These are phyloP conservation scores for Tuber indicum DNA, from an alignment of 495 filamentous ascomycete genomes.

Conservation along the genomic window DNA sequence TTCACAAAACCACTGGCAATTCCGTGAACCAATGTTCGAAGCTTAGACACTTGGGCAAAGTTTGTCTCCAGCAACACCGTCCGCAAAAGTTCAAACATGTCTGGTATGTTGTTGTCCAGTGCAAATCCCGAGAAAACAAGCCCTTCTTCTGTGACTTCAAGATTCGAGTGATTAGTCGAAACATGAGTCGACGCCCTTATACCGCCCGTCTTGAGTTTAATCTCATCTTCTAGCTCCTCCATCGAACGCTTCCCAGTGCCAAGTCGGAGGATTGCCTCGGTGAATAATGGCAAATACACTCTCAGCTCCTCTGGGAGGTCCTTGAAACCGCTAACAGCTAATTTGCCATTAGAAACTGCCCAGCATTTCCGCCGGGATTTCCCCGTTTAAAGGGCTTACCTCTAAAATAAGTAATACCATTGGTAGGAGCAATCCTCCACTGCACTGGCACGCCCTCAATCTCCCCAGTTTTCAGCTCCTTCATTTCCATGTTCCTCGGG, in stretches of 20 bases:
- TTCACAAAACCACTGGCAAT: slow-evolving; percentile 87
- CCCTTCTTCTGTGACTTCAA: slow-evolving; percentile 67
- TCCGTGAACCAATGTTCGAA: slow-evolving; percentile 74
- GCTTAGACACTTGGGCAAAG: slow-evolving; percentile 73
- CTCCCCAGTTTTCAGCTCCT: slow-evolving; percentile 61
- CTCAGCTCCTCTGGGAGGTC: slow-evolving; percentile 80
- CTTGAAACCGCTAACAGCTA: slow-evolving; percentile 64
- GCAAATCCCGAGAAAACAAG: slow-evolving; percentile 76
- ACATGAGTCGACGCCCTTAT: slow-evolving; percentile 72
- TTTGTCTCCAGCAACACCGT: slow-evolving; percentile 78
- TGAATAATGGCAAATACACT: slow-evolving; percentile 80
- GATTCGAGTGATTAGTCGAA: slow-evolving; percentile 64
- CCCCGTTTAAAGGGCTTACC: slow-evolving; percentile 40
- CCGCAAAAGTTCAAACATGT: slow-evolving; percentile 81
- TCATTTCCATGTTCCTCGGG: slow-evolving; percentile 64
- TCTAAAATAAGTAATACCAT: slow-evolving; percentile 92
- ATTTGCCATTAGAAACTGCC: slow-evolving; percentile 3
- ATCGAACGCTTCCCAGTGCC: slow-evolving; percentile 81
- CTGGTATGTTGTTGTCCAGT: slow-evolving; percentile 77
- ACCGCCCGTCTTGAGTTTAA: slow-evolving; percentile 95
- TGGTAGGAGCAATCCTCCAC: slow-evolving; percentile 87
- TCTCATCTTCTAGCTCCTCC: slow-evolving; percentile 90
- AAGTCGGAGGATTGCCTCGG: slow-evolving; percentile 83
- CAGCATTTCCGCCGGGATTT: neutral
- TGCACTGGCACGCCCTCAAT: slow-evolving; percentile 66